A percentile compares a stretch with the other conserved stretches of the same genome.
phyloP scores from a whole-genome alignment of 2,329 filamentous ascomycete genomes.

The Coniosporium tulheliwenetii region DNA sequence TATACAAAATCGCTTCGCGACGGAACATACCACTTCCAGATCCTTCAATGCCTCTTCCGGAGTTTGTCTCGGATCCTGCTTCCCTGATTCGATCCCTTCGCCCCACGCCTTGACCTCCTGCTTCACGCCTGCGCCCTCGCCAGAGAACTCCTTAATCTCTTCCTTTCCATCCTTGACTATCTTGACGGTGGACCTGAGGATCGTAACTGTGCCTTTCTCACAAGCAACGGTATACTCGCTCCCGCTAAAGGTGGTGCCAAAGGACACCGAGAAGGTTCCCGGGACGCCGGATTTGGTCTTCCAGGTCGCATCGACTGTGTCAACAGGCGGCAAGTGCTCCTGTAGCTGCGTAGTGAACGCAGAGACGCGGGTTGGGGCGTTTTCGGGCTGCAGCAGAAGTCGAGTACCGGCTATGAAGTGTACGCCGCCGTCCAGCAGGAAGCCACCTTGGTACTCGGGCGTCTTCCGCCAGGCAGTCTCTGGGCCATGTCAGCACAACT shows the following conservation, averaged over 20 bases:
- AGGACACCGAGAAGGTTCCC: constrained; percentile 42
- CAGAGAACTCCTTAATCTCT: constrained; percentile 27
- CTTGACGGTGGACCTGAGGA: constrained; percentile 21
- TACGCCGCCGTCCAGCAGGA: constrained; percentile 61
- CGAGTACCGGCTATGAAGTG: constrained; percentile 53
- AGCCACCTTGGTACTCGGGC: constrained; percentile 59
- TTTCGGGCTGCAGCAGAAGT: constrained; percentile 35
- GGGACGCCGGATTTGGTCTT: constrained; percentile 37
- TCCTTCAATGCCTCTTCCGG: constrained; percentile 45
- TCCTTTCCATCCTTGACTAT: constrained; percentile 19
- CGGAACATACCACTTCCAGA: constrained; percentile 34
- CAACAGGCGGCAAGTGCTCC: constrained; percentile 45
- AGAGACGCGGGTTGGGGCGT: constrained; percentile 31
- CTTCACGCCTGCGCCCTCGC: constrained; percentile 37
- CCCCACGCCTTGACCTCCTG: constrained; percentile 49
- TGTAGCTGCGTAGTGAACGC: constrained; percentile 41
- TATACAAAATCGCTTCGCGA: background rate
- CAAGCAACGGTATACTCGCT: constrained; percentile 42
- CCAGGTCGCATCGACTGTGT: constrained; percentile 47
- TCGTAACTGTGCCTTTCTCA: constrained; percentile 39
- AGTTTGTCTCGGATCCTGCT: constrained; percentile 33
- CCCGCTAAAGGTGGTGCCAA: constrained; percentile 39
- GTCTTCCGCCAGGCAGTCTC: constrained; percentile 48
- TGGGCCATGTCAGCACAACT: constrained; percentile 4
- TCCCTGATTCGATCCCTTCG: constrained; percentile 32